Conservation (phyloP, 2,329 filamentous ascomycete species). For the Colletotrichum scovillei region DNA sequence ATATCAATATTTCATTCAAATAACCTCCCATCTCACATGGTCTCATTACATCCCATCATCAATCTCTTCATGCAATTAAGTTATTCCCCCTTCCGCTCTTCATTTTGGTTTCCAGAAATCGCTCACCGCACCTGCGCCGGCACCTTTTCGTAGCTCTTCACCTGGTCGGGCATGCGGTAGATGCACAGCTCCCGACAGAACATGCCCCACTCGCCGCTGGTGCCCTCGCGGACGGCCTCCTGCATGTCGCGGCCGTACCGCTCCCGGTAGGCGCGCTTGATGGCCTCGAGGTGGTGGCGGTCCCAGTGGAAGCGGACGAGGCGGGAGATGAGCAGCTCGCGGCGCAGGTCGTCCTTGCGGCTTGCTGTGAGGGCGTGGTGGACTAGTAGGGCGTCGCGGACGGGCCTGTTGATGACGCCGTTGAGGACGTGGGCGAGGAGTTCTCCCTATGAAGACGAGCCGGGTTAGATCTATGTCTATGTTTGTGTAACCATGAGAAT, state of each 20-base stretch:
- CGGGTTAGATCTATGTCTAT: neutral
- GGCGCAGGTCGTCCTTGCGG: conserved; percentile 76
- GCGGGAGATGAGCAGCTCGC: conserved; percentile 88
- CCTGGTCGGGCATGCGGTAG: conserved; percentile 68
- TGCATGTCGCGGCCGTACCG: conserved; percentile 82
- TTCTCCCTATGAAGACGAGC: conserved; percentile 75
- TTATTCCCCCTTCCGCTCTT: no score
- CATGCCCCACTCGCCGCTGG: conserved; percentile 79
- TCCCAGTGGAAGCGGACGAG: conserved; percentile 96
- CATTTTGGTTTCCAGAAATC: neutral
- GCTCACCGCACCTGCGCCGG: conserved; percentile 35
- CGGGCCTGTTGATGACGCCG: conserved; percentile 94
- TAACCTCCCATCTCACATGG: conserved; percentile 13
- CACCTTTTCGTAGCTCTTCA: conserved; percentile 62
- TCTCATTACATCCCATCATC: conserved; percentile 24
- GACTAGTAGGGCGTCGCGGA: conserved; percentile 89
- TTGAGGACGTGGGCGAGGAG: conserved; percentile 95
- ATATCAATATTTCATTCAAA: conserved; percentile 9
- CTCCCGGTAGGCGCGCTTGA: conserved; percentile 83
- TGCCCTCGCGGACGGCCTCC: conserved; percentile 81
- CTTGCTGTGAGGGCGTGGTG: conserved; percentile 88
- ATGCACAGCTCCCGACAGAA: conserved; percentile 81
- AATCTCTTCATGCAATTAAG: neutral
- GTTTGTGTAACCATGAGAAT: neutral
- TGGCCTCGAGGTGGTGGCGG: conserved; percentile 78